Percentiles rank a stretch among this genome's conserved stretches.
Evolutionary conservation across 1,284 basidiomycete species (phyloP).

Genomic region (Tilletiaria anomala): DNA sequence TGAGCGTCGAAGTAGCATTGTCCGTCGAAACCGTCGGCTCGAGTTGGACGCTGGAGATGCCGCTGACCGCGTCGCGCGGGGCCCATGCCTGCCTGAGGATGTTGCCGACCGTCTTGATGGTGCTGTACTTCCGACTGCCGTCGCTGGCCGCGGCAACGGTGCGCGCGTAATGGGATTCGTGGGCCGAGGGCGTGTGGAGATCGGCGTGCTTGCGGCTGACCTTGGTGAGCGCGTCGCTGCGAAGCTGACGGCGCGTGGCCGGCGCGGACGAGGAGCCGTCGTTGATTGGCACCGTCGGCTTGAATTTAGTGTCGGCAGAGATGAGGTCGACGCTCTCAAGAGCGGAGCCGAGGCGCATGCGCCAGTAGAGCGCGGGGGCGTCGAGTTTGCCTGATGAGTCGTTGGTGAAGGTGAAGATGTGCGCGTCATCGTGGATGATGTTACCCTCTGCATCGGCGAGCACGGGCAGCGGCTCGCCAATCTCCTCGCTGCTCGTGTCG

Average conservation of each 20-base stretch:
- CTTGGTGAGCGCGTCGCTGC: neutral
- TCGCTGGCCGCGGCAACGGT: too few relatives aligned
- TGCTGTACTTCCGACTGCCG: too few relatives aligned
- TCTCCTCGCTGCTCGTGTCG: conserved; percentile 15
- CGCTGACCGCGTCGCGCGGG: too few relatives aligned
- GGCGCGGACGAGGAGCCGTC: neutral
- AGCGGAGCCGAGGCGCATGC: conserved; percentile 4
- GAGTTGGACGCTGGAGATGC: too few relatives aligned
- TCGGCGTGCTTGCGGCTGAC: neutral
- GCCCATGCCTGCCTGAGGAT: too few relatives aligned
- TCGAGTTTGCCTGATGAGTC: too few relatives aligned
- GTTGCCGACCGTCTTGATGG: too few relatives aligned
- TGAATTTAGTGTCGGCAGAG: conserved; percentile 2
- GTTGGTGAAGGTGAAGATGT: conserved; percentile 11
- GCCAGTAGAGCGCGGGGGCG: conserved; percentile 15
- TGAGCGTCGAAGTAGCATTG: neutral
- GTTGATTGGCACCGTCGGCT: conserved; percentile 2
- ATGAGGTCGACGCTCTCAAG: conserved; percentile 1
- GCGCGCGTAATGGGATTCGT: too few relatives aligned
- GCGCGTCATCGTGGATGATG: conserved; percentile 9
- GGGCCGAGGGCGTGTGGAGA: too few relatives aligned
- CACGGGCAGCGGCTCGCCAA: conserved; percentile 15
- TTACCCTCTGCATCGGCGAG: conserved; percentile 7
- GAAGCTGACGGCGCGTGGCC: too few relatives aligned
- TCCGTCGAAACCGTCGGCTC: too few relatives aligned